Percentiles rank a stretch among this genome's conserved stretches.
phyloP scores from a whole-genome alignment of 768 basidiomycete genomes.

The Auriscalpium vulgare region DNA sequence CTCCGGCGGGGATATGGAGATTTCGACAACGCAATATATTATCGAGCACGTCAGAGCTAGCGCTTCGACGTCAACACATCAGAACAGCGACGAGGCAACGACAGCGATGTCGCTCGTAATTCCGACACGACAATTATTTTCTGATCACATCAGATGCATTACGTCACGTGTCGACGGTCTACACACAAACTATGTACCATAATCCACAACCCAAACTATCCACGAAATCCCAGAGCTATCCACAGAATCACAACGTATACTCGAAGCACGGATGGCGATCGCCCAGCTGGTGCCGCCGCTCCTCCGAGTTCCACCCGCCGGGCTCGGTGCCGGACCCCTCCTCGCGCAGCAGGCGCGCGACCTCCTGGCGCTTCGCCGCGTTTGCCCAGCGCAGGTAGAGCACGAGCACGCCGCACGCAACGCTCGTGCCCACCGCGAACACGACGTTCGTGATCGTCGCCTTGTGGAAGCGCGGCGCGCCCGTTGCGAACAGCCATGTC shows the following conservation, averaged over 20 bases:
- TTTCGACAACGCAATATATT: too few relatives aligned
- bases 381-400: conserved; percentile 6
- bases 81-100: too few relatives aligned
- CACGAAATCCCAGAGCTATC: too few relatives aligned
- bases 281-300: conserved; percentile 6
- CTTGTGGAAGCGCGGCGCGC: conserved; percentile 9
- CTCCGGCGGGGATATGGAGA: too few relatives aligned
- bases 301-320: conserved; percentile 9
- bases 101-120: too few relatives aligned
- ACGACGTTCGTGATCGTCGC: conserved; percentile 8
- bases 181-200: too few relatives aligned
- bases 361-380: conserved; percentile 1
- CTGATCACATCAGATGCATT: too few relatives aligned
- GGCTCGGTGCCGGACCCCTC: not conserved
- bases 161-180: too few relatives aligned
- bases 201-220: too few relatives aligned
- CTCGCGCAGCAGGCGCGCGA: not conserved
- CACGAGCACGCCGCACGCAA: not conserved
- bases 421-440: conserved; percentile 1
- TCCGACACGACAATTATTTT: too few relatives aligned
- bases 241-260: conserved; percentile 2
- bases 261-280: conserved; percentile 14
- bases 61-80: too few relatives aligned
- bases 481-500: not conserved
- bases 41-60: too few relatives aligned